phyloP scores from a whole-genome alignment of 805 yeast species.

The Wickerhamomyces bisporus region DNA sequence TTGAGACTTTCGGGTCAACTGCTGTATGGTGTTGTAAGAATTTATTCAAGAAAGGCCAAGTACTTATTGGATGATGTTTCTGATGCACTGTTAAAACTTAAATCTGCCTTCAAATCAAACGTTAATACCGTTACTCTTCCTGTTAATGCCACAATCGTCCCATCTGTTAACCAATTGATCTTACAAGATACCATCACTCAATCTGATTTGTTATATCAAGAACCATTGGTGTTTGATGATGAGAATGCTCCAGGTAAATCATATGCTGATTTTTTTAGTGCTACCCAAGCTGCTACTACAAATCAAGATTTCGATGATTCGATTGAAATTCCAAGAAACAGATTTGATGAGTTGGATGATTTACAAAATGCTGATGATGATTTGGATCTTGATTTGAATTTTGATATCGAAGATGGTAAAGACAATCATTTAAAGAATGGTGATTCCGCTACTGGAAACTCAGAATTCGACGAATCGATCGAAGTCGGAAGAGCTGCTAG shows the following conservation, averaged over 20 bases:
- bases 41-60: constrained; percentile 80
- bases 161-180: constrained; percentile 54
- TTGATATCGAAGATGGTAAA: constrained; percentile 33
- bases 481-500: constrained; percentile 46
- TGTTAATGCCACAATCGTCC: constrained; percentile 53
- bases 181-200: constrained; percentile 77
- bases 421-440: constrained; percentile 20
- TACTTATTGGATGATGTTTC: constrained; percentile 78
- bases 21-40: constrained; percentile 79
- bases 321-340: constrained; percentile 62
- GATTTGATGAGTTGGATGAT: constrained; percentile 25
- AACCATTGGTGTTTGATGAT: constrained; percentile 39
- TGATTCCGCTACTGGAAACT: constrained; percentile 23
- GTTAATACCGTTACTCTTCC: constrained; percentile 50
- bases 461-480: constrained; percentile 33
- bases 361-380: constrained; percentile 34
- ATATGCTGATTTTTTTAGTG: constrained; percentile 12
- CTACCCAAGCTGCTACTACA: constrained; percentile 9
- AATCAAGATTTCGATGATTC: constrained; percentile 44
- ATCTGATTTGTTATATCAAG: constrained; percentile 65
- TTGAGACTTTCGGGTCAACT: constrained; percentile 81
- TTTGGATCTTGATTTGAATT: constrained; percentile 49
- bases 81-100: constrained; percentile 67
- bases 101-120: constrained; percentile 53
- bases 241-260: constrained; percentile 15